Base-by-base conservation (phyloP, 192 early-diverging fungal species). In the Chytriomyces confervae region DNA sequence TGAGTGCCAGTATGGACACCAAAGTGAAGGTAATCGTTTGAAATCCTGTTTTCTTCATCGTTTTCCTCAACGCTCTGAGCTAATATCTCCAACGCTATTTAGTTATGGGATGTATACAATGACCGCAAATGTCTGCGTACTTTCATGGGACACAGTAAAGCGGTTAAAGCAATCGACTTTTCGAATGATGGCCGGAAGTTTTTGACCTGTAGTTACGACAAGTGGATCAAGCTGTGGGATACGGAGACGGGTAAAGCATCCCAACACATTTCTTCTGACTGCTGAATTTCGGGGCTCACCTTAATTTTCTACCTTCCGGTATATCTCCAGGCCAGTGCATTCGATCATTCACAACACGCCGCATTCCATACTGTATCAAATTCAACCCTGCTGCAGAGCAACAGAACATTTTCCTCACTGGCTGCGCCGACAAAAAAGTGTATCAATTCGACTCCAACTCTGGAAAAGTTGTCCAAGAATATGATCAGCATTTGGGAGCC, bases 401-500 rank as follows among this genome's bases (percentile, higher is more conserved):
- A 69, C 93, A 96, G 53, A 86, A 98, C 74, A 68, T 95, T 16
- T 94, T 99, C 77, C 83, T 99, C 77, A 92, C 94, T 9, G 98
- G 98, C 47, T 95, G 92, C 82, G 87, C 93, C 7, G 96, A 98
- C 84, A 95, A 95, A 77, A 95, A 96, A 84, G 94, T 99, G 45
- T 89, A 89, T 79, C 92, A 95, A 78, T 98, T 94, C 82, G 97
- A 98, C 83, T 87, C 84, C 16, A 89, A 93, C 61, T 83, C 93
- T 16, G 93, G 93, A 24, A 92, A 94, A 66, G 86, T 97, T 6
- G 91, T 90, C 9, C 97, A 98, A 82, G 94, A 97, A 78, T 99
- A 99, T 81, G 93, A 97, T 77, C 97, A 98, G 83, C 98, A 99
- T 87, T 80, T 96, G 80, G 97, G 96, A 48, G 92, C 96, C 5